Percentiles rank a stretch among this genome's conserved stretches.
Evolutionary conservation across 768 basidiomycete genomes (phyloP).

Genomic region (Termitomyces sp.): DNA sequence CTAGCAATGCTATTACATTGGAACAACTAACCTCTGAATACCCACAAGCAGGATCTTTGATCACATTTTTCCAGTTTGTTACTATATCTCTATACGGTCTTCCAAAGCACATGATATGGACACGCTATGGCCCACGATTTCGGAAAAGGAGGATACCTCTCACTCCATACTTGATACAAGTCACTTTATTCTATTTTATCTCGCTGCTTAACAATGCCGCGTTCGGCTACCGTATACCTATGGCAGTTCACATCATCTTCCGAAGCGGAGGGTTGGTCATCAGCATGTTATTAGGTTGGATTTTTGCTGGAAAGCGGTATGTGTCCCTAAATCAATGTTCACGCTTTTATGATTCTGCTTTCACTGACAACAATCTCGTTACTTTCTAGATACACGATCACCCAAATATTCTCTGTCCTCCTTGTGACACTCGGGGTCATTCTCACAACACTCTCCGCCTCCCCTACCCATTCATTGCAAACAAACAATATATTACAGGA

Average conservation of each 20-base stretch:
- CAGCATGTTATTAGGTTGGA: constrained; percentile 76
- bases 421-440: constrained; percentile 76
- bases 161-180: constrained; percentile 69
- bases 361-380: not conserved
- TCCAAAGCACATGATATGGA: constrained; percentile 53
- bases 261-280: constrained; percentile 83
- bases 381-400: constrained; percentile 46
- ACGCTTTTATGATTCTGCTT: not conserved
- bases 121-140: constrained; percentile 45
- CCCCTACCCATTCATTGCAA: constrained; percentile 22
- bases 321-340: constrained; percentile 13
- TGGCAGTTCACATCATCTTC: constrained; percentile 93
- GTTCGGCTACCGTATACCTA: constrained; percentile 81
- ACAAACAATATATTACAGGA: constrained; percentile 13
- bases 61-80: constrained; percentile 85
- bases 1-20: constrained; percentile 72
- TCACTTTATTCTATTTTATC: constrained; percentile 71
- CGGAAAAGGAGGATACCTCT: constrained; percentile 67
- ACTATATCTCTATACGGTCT: constrained; percentile 72
- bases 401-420: constrained; percentile 71
- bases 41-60: constrained; percentile 70
- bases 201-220: constrained; percentile 89
- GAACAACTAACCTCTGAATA: constrained; percentile 67
- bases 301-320: constrained; percentile 58
- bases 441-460: constrained; percentile 76